Evolutionary conservation across 306 rosid genomes (phyloP), one percentile per base, ranked within the genome.

Genomic region (Pterocarpus macrocarpus): DNA sequence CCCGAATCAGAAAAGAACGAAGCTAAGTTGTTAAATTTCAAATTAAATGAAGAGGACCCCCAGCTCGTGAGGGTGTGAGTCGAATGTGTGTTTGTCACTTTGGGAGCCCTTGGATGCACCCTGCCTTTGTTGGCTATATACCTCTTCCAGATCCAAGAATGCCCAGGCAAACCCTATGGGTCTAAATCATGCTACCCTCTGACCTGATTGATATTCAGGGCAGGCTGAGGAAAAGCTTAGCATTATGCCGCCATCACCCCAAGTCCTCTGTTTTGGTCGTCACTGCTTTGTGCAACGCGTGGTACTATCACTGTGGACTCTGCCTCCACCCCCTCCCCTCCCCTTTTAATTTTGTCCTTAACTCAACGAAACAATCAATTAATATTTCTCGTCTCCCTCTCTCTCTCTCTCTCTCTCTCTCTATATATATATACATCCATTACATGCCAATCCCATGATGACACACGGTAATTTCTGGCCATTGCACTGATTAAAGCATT

Each of bases 261-360:
- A 77, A 70, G 52, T 53, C 43, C 58, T 44, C 69, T 76, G 86
- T 59, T 80, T 69, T 76, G 83, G 84, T 83, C 83, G 55, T 83
- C 80, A 12, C 69, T 77, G 72, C 75, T 49, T 65, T 61, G 78
- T 75, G 82, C 86, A 80, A 88, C 76, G 89, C 92, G 85, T 86
- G 92, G 88, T 85, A 75, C 84, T 76, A 79, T 69, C 84, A 28
- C 89, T 81, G 73, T 76, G 32, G 2, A 7, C 69, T 82, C 83
- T 85, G 82, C 72, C 2, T 64, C 59, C 32, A 8, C 14, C 55
- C 6, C 63, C 35, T 10, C 17, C 16, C 56, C 16, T 39, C 64
- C 16, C 32, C 32, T 58, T 36, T 77, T 76, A 56, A 65, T 67
- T 69, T 82, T 83, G 71, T 71, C 82, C 76, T 52, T 68, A 68